A percentile compares a stretch with the other conserved stretches of the same genome.
Conservation (phyloP, 2,329 filamentous ascomycete genomes). For the Pseudocercospora cruenta region DNA sequence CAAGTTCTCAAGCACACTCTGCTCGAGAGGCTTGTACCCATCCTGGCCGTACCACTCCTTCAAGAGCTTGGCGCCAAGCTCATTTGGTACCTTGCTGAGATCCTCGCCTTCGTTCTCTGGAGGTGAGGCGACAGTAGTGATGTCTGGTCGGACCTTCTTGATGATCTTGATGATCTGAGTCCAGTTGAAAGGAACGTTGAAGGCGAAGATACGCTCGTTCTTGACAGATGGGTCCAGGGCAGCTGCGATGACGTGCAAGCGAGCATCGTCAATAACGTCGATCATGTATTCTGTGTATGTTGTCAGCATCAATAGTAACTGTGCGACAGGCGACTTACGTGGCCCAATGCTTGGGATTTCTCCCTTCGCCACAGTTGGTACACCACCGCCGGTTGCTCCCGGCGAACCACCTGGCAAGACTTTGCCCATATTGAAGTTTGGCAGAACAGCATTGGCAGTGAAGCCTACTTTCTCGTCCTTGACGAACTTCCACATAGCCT, state of each 20-base stretch:
- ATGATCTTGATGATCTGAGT: slow-evolving; percentile 48
- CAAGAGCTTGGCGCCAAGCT: slow-evolving; percentile 33
- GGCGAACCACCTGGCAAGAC: slow-evolving; percentile 21
- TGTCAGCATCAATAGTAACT: slow-evolving; percentile 19
- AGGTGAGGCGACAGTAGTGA: slow-evolving; percentile 26
- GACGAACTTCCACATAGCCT: slow-evolving; percentile 52
- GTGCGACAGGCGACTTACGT: slow-evolving; percentile 19
- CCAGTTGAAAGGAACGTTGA: slow-evolving; percentile 53
- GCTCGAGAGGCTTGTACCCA: slow-evolving; percentile 31
- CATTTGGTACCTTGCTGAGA: slow-evolving; percentile 34
- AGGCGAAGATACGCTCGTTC: slow-evolving; percentile 59
- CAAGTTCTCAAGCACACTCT: slow-evolving; percentile 33
- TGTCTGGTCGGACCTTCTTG: slow-evolving; percentile 45
- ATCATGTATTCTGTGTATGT: slow-evolving; percentile 41
- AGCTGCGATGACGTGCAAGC: slow-evolving; percentile 58
- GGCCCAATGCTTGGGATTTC: slow-evolving; percentile 17
- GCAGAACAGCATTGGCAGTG: slow-evolving; percentile 45
- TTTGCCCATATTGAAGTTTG: slow-evolving; percentile 34
- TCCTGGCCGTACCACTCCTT: slow-evolving; percentile 38
- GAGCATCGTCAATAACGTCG: slow-evolving; percentile 54
- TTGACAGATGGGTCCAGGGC: slow-evolving; percentile 48
- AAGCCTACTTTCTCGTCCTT: slow-evolving; percentile 50
- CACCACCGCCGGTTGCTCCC: slow-evolving; percentile 23
- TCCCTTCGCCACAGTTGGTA: slow-evolving; percentile 28
- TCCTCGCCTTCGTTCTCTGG: slow-evolving; percentile 28